phyloP scores from a whole-genome alignment of 2,329 filamentous ascomycete genomes.

The Diaporthe sp. region DNA sequence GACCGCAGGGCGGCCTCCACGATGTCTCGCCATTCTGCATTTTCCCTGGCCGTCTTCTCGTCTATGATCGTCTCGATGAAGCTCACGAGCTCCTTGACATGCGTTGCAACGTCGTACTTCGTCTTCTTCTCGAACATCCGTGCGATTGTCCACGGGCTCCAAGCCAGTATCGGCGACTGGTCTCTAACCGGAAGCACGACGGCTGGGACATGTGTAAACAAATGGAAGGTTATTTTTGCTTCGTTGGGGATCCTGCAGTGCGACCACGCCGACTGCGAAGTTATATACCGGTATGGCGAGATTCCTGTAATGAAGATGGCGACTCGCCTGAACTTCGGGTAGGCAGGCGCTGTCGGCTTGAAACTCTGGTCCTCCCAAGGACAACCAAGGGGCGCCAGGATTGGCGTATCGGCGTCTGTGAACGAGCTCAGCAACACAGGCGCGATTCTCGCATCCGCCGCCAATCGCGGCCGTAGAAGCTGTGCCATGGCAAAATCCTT shows the following conservation, averaged over 20 bases:
- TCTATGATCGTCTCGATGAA: conserved; percentile 42
- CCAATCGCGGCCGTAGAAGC: conserved; percentile 41
- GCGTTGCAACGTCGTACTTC: conserved; percentile 33
- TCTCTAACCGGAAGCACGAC: conserved; percentile 42
- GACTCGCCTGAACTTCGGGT: conserved; percentile 41
- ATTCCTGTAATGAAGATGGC: conserved; percentile 43
- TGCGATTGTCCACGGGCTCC: conserved; percentile 44
- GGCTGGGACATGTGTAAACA: conserved; percentile 44
- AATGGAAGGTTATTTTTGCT: conserved; percentile 42
- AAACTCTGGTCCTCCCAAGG: conserved; percentile 37
- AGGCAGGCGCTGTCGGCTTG: conserved; percentile 26
- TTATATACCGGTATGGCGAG: conserved; percentile 43
- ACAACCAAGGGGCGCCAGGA: conserved; percentile 39
- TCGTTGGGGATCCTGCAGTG: conserved; percentile 44
- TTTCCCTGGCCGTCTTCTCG: conserved; percentile 33
- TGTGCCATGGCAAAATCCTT: conserved; percentile 44
- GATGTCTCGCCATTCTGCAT: conserved; percentile 37
- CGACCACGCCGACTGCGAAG: conserved; percentile 43
- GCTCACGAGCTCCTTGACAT: conserved; percentile 39
- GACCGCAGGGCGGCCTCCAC: conserved; percentile 36
- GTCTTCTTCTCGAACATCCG: conserved; percentile 41
- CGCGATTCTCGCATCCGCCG: conserved; percentile 42
- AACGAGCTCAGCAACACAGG: conserved; percentile 42
- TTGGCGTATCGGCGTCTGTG: conserved; percentile 40
- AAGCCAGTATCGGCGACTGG: conserved; percentile 42